Percentiles rank a stretch among this genome's conserved stretches.
Conservation (phyloP, 306 rosid genomes). For the Quercus engelmannii region DNA sequence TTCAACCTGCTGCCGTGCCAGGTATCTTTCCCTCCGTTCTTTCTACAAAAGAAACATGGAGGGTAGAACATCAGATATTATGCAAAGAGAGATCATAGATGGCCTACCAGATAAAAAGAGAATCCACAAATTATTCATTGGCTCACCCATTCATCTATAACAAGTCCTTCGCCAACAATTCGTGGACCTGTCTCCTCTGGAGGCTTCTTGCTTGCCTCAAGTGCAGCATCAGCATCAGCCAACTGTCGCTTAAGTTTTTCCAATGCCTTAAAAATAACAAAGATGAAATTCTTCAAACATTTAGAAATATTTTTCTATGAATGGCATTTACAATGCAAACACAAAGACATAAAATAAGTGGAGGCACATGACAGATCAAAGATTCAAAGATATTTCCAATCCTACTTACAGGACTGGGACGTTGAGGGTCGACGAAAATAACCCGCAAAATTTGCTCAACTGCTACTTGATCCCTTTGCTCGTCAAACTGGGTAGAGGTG, state of each 20-base stretch:
- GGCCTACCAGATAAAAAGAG: neutral
- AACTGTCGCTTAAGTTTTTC: slow-evolving; percentile 77
- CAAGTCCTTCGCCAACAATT: slow-evolving; percentile 81
- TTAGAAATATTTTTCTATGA: no score
- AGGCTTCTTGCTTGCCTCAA: slow-evolving; percentile 74
- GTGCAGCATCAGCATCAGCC: slow-evolving; percentile 88
- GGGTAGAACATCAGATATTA: neutral
- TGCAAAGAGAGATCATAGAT: slow-evolving; percentile 1
- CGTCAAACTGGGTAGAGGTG: slow-evolving; percentile 66
- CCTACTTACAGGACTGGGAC: slow-evolving; percentile 66
- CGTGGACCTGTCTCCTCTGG: slow-evolving; percentile 73
- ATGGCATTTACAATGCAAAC: neutral
- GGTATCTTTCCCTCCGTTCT: slow-evolving; percentile 95
- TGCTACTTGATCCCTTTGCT: slow-evolving; percentile 84
- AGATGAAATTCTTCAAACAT: neutral
- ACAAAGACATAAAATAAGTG: neutral
- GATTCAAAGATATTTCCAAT: neutral
- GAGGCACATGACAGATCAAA: neutral
- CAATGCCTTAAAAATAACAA: slow-evolving; percentile 52
- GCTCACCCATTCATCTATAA: slow-evolving; percentile 97
- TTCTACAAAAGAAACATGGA: slow-evolving; percentile 47
- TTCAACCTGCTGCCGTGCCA: slow-evolving; percentile 84
- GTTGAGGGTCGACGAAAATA: slow-evolving; percentile 79
- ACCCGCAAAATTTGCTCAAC: slow-evolving; percentile 88
- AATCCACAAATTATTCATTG: slow-evolving; percentile 2